These are phyloP conservation scores for Glaciozyma antarctica DNA, from an alignment of 768 basidiomycete genomes.

Conservation along the genomic window DNA sequence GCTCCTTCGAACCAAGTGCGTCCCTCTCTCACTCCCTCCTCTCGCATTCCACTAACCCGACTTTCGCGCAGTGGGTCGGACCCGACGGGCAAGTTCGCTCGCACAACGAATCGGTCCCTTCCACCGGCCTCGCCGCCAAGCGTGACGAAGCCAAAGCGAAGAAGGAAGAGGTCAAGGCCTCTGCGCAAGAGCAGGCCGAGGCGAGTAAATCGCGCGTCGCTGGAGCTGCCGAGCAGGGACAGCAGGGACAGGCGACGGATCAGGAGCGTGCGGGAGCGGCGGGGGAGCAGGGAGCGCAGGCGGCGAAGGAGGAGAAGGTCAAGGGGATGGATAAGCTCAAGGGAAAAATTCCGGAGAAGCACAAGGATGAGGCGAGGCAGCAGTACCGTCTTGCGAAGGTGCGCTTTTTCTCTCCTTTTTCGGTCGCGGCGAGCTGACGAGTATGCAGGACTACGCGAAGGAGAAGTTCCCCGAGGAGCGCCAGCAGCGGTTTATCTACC, in stretches of 20 bases:
- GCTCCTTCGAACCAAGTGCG: constrained; percentile 48
- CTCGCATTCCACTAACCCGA: constrained; percentile 12
- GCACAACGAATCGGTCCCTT: constrained; percentile 47
- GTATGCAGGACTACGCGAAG: constrained; percentile 48
- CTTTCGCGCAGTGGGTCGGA: constrained; percentile 40
- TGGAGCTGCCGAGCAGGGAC: constrained; percentile 37
- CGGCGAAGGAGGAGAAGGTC: constrained; percentile 29
- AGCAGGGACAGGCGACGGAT: constrained; percentile 28
- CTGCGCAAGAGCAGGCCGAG: constrained; percentile 31
- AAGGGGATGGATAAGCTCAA: constrained; percentile 34
- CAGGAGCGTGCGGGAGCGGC: constrained; percentile 39
- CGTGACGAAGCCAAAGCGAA: constrained; percentile 43
- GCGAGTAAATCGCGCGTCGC: constrained; percentile 36
- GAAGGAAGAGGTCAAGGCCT: constrained; percentile 32
- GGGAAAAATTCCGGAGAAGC: constrained; percentile 47
- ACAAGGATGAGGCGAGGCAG: constrained; percentile 46
- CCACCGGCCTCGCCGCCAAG: constrained; percentile 43
- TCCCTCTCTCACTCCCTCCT: no score
- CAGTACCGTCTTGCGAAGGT: constrained; percentile 50
- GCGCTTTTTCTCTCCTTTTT: neutral
- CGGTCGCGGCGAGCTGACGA: neutral
- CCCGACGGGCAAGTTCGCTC: constrained; percentile 43
- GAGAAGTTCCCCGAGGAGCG: constrained; percentile 87
- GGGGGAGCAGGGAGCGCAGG: constrained; percentile 32
- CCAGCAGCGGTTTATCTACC: constrained; percentile 83